A percentile compares a stretch with the other conserved stretches of the same genome.
phyloP scores from a whole-genome alignment of 2,329 filamentous ascomycete species.

The Nothophaeocryptopus gaeumannii region DNA sequence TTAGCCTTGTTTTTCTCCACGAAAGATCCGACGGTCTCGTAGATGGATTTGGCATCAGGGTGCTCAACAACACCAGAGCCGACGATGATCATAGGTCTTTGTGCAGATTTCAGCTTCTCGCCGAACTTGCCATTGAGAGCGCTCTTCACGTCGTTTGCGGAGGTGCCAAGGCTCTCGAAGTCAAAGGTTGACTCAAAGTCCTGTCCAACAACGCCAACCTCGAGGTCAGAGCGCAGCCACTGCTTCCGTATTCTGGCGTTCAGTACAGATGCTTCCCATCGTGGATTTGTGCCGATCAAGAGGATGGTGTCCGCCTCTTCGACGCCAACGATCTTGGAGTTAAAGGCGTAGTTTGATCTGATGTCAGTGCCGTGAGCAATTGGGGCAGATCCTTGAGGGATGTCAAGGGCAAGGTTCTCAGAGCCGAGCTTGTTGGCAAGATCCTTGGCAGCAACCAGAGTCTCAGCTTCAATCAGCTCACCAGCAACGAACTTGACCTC shows the following conservation, averaged over 20 bases:
- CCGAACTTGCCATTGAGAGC: slow-evolving; percentile 84
- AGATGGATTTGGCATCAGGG: slow-evolving; percentile 84
- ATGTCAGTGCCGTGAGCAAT: slow-evolving; percentile 91
- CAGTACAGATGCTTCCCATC: slow-evolving; percentile 89
- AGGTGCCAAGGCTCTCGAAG: slow-evolving; percentile 82
- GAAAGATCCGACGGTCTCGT: slow-evolving; percentile 84
- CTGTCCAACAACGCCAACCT: slow-evolving; percentile 88
- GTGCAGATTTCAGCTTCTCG: slow-evolving; percentile 82
- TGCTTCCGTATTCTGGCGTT: slow-evolving; percentile 98
- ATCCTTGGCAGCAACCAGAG: slow-evolving; percentile 94
- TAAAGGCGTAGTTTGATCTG: slow-evolving; percentile 93
- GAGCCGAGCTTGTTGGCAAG: slow-evolving; percentile 94
- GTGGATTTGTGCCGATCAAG: slow-evolving; percentile 89
- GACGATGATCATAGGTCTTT: slow-evolving; percentile 94
- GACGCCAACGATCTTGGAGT: slow-evolving; percentile 89
- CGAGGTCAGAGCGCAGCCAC: slow-evolving; percentile 91
- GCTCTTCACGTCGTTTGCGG: slow-evolving; percentile 76
- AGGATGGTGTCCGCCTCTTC: slow-evolving; percentile 92
- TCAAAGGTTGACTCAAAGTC: slow-evolving; percentile 92
- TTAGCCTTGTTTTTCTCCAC: slow-evolving; percentile 88
- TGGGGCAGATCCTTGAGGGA: slow-evolving; percentile 76
- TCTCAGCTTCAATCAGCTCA: slow-evolving; percentile 86
- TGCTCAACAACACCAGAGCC: slow-evolving; percentile 92
- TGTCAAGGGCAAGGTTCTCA: slow-evolving; percentile 91
- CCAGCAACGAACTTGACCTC: slow-evolving; percentile 96